These are phyloP conservation scores for Fusarium miscanthi DNA, from an alignment of 2,329 filamentous ascomycete species.

Conservation along the genomic window DNA sequence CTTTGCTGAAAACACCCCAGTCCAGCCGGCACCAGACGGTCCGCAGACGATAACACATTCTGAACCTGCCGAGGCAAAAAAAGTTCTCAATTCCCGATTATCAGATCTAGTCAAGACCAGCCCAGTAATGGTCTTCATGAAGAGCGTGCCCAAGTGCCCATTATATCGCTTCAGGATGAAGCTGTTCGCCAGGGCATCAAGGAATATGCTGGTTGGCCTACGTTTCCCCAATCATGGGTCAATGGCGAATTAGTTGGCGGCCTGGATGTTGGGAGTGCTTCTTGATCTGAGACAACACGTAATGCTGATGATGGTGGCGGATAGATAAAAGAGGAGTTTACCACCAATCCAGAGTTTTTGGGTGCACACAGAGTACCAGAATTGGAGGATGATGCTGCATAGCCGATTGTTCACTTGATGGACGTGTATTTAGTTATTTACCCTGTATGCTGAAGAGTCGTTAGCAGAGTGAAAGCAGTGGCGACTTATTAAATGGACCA, in stretches of 20 bases:
- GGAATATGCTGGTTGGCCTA: not conserved
- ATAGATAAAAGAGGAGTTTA: not conserved
- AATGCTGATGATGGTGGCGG: not conserved
- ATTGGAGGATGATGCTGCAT: rapidly evolving
- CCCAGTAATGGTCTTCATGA: not conserved
- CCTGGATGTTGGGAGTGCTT: not conserved
- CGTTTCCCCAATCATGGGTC: not conserved
- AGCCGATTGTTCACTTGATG: rapidly evolving
- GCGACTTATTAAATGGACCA: too few species aligned
- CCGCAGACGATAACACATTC: too few species aligned
- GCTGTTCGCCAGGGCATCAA: not conserved
- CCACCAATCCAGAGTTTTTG: not conserved
- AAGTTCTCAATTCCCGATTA: too few species aligned
- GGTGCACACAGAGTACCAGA: not conserved
- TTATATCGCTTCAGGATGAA: not conserved
- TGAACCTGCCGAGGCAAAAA: too few species aligned
- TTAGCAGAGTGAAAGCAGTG: not conserved
- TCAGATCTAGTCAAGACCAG: too few species aligned
- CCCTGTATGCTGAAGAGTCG: rapidly evolving
- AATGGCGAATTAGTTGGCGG: not conserved
- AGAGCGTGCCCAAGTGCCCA: not conserved
- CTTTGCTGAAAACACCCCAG: too few species aligned
- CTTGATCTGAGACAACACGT: not conserved
- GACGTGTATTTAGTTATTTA: rapidly evolving
- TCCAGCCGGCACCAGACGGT: too few species aligned